These are phyloP conservation scores for Gentiana macrophylla DNA, from an alignment of 257 asterid species.

Conservation along the genomic window DNA sequence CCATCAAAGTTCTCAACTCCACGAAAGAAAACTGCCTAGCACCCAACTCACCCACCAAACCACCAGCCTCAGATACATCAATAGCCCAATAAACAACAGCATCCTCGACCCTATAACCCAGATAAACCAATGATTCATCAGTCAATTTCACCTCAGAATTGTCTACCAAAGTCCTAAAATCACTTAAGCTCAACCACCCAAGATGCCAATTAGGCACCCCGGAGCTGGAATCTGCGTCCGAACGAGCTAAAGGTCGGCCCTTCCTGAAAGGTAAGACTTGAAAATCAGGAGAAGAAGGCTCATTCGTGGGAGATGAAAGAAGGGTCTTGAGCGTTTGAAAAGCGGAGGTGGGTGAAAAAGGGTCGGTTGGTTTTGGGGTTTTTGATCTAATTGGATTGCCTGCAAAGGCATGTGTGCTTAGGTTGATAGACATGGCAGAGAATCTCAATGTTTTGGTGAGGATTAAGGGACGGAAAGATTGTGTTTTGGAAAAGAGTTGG, in stretches of 20 bases:
- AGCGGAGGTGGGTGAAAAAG: constrained; percentile 67
- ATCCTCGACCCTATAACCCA: constrained; percentile 55
- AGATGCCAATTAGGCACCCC: constrained; percentile 55
- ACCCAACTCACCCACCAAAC: constrained; percentile 50
- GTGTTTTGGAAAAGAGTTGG: constrained; percentile 9
- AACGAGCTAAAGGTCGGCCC: constrained; percentile 77
- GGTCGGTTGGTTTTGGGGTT: constrained; percentile 57
- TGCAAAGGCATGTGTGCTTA: constrained; percentile 58
- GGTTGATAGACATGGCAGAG: constrained; percentile 29
- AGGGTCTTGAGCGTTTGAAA: constrained; percentile 55
- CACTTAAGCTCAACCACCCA: constrained; percentile 71
- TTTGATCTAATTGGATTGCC: constrained; percentile 55
- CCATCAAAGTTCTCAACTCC: constrained; percentile 94
- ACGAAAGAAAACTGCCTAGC: constrained; percentile 50
- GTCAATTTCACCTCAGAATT: constrained; percentile 40
- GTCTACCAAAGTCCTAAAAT: constrained; percentile 56
- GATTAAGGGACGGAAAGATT: neutral
- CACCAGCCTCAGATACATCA: constrained; percentile 70
- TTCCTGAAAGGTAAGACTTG: constrained; percentile 74
- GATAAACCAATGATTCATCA: constrained; percentile 65
- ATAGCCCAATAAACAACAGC: constrained; percentile 86
- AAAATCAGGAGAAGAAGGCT: constrained; percentile 48
- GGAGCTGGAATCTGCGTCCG: constrained; percentile 15
- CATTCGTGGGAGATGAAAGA: constrained; percentile 28
- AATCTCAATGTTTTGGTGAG: neutral